Conservation (phyloP, 768 basidiomycete species). For the Tricholoma flavovirens region DNA sequence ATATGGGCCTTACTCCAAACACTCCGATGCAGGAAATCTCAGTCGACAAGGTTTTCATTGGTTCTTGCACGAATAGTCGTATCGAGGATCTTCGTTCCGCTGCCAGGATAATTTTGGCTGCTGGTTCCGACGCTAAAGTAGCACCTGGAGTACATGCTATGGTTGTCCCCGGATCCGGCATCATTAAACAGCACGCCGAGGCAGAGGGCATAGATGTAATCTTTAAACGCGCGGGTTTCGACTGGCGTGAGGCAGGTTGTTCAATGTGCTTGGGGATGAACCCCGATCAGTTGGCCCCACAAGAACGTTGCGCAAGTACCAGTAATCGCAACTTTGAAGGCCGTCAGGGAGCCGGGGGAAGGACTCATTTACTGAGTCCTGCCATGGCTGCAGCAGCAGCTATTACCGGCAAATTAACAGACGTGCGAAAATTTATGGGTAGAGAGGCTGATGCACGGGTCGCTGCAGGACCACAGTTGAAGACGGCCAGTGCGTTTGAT, state of each 20-base stretch:
- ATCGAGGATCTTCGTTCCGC: conserved; percentile 91
- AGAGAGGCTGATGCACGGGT: conserved; percentile 36
- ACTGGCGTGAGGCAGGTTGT: conserved; percentile 93
- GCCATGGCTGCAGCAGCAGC: conserved; percentile 94
- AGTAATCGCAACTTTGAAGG: conserved; percentile 94
- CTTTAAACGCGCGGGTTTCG: conserved; percentile 88
- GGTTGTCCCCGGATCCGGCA: conserved; percentile 88
- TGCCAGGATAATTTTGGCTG: conserved; percentile 68
- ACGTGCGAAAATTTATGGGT: conserved; percentile 73
- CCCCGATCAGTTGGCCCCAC: conserved; percentile 80
- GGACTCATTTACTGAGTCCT: conserved; percentile 84
- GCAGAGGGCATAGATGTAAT: conserved; percentile 81
- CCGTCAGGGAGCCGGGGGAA: conserved; percentile 80
- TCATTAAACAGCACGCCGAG: conserved; percentile 89
- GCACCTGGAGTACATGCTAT: conserved; percentile 74
- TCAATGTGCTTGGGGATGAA: conserved; percentile 98
- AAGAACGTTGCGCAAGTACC: conserved; percentile 84
- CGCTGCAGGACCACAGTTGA: conserved; percentile 50
- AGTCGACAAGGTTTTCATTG: conserved; percentile 89
- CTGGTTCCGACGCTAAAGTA: conserved; percentile 69
- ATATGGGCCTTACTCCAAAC: conserved; percentile 83
- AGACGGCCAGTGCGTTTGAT: conserved; percentile 64
- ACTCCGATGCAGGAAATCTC: conserved; percentile 73
- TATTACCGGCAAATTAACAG: conserved; percentile 77
- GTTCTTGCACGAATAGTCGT: conserved; percentile 92